These are phyloP conservation scores for Trichosporon coremiiforme DNA, from an alignment of 1,284 basidiomycete species.

Conservation along the genomic window DNA sequence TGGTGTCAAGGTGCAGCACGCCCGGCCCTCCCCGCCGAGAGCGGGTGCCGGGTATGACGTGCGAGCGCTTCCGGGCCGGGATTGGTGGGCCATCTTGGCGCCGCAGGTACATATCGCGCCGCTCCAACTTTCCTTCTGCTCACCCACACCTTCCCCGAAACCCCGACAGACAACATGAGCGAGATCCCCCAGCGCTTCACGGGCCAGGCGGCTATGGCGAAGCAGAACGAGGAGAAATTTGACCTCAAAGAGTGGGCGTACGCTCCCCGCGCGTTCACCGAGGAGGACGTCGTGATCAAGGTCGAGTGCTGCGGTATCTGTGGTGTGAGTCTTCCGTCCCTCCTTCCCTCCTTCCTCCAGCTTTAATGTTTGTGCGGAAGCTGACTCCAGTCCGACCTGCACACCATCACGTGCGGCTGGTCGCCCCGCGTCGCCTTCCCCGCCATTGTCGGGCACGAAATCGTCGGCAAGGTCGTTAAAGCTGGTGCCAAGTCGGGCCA, in stretches of 20 bases:
- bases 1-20: too few relatives aligned
- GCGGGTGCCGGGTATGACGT: neutral
- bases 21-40: too few relatives aligned
- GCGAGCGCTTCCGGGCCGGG: neutral
- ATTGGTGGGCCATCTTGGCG: conserved; percentile 6
- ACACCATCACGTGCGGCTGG: conserved; percentile 42
- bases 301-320: conserved; percentile 36
- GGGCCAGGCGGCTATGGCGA: conserved; percentile 35
- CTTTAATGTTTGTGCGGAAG: neutral
- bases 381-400: conserved; percentile 35
- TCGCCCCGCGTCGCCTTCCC: conserved; percentile 27
- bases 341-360: neutral
- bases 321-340: conserved; percentile 24
- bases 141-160: neutral
- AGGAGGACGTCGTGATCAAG: conserved; percentile 40
- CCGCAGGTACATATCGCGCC: neutral
- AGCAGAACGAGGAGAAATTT: conserved; percentile 35
- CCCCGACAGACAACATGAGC: neutral
- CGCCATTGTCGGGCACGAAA: conserved; percentile 58
- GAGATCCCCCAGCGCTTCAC: conserved; percentile 32
- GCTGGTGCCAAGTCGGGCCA: conserved; percentile 58
- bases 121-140: neutral
- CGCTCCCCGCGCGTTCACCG: conserved; percentile 40
- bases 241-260: conserved; percentile 37
- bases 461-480: conserved; percentile 56